These are phyloP conservation scores for Aspergillus saccharolyticus DNA, from an alignment of 495 filamentous ascomycete genomes.

Conservation along the genomic window DNA sequence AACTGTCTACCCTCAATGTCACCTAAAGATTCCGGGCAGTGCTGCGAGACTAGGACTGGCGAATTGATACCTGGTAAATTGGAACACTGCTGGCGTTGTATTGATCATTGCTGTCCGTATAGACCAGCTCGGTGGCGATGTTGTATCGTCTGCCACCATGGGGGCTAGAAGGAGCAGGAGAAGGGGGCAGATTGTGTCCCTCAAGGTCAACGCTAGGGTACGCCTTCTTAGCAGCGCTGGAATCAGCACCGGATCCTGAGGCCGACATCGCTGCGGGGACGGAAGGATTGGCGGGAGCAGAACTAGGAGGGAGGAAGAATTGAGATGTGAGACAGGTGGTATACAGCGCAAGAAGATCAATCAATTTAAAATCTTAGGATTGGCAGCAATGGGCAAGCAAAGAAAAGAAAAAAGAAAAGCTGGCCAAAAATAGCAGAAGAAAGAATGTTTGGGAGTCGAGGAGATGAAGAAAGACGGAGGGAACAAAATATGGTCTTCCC, in stretches of 20 bases:
- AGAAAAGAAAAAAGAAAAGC: neutral
- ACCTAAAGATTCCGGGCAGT: neutral
- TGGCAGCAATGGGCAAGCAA: neutral
- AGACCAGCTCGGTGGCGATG: conserved; percentile 91
- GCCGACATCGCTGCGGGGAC: conserved; percentile 46
- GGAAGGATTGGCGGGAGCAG: conserved; percentile 14
- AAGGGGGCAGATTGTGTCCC: conserved; percentile 87
- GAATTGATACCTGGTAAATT: conserved; percentile 71
- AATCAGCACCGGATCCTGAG: conserved; percentile 33
- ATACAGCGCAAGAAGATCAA: neutral
- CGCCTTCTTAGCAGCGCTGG: conserved; percentile 55
- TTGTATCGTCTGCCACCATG: conserved; percentile 80
- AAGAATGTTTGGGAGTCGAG: conserved; percentile 1
- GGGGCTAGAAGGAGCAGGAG: conserved; percentile 89
- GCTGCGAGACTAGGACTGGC: neutral
- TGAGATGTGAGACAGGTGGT: neutral
- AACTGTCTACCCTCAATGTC: neutral
- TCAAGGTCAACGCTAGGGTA: conserved; percentile 74
- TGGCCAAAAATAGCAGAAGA: neutral
- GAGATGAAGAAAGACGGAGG: neutral
- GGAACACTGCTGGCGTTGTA: conserved; percentile 92
- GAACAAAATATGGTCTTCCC: conserved; percentile 13
- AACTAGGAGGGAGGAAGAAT: neutral
- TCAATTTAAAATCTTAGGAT: neutral
- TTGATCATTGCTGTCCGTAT: conserved; percentile 91